Percentiles rank a stretch among this genome's conserved stretches.
Evolutionary conservation across 2,329 filamentous ascomycete genomes (phyloP).

Genomic region (Colletotrichum melonis): DNA sequence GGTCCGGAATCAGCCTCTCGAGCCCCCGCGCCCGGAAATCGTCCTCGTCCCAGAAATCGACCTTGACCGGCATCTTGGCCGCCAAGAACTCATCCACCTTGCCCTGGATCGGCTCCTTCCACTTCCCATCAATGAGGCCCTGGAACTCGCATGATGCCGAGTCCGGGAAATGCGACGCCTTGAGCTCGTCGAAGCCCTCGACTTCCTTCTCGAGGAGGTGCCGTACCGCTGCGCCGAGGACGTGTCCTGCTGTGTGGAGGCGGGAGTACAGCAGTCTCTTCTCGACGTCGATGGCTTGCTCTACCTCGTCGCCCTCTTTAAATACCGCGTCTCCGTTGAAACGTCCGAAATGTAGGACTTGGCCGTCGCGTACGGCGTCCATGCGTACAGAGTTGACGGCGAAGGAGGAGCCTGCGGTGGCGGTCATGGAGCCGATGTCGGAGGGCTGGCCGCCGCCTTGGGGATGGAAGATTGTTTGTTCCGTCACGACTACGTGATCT

Average conservation of each 20-base stretch:
- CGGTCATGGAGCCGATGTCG: constrained; percentile 69
- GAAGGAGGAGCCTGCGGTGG: constrained; percentile 51
- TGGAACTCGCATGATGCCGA: constrained; percentile 75
- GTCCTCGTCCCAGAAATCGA: constrained; percentile 75
- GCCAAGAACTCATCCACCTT: constrained; percentile 69
- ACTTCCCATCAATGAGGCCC: constrained; percentile 73
- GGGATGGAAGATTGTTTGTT: constrained; percentile 78
- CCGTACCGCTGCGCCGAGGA: constrained; percentile 76
- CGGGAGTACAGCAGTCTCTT: constrained; percentile 74
- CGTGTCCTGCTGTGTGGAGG: constrained; percentile 79
- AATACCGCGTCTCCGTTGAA: constrained; percentile 57
- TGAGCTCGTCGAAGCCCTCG: constrained; percentile 70
- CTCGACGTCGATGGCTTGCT: constrained; percentile 69
- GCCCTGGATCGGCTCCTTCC: constrained; percentile 71
- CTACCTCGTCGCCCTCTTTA: constrained; percentile 54
- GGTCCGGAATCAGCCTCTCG: constrained; percentile 66
- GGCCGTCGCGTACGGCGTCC: constrained; percentile 58
- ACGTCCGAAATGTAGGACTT: constrained; percentile 74
- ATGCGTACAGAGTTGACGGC: constrained; percentile 68
- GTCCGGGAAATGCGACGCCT: constrained; percentile 78
- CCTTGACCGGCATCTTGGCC: constrained; percentile 67
- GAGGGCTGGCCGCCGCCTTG: constrained; percentile 81
- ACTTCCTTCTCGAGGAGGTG: constrained; percentile 64
- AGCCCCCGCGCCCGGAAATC: constrained; percentile 67
- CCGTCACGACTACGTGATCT: constrained; percentile 69